Evolutionary conservation across 2,329 filamentous ascomycete genomes (phyloP), one percentile per base, ranked within the genome.

Genomic region (Phialophora macrospora): DNA sequence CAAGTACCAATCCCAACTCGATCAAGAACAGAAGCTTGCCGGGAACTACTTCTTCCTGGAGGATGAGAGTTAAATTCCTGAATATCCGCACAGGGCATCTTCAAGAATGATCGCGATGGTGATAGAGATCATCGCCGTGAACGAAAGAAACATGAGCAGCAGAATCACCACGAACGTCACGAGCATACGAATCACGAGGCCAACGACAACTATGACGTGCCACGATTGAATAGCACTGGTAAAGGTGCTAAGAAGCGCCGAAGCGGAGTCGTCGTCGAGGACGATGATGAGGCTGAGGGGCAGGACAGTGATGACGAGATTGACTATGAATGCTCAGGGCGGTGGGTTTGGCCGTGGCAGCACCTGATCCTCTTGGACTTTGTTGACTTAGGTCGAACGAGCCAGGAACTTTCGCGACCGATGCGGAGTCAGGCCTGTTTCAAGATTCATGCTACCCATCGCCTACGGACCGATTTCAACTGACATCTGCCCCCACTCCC

Each of bases 31-130:
- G 85, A 99, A 99, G 85, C 74, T 93, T 75, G 82, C 81, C 71
- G 96, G 96, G 74, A 98, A 98, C 82, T 99, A 90, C 83, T 97
- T 97, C 89, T 98, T 98, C 90, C 80, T 98, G 79, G 94, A 98
- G 79, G 93, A 97, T 75, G 85, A 88, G 77, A 85, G 82, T 81
- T 89, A 83, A 88, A 83, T 86, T 84, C 85, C 83, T 84, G 77
- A 84, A 8, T 77, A 30, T 48, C 9, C 81, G 74, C 74, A 82
- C 52, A 14, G 74, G 77, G 80, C 73, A 76, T 81, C 68, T 55
- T 71, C 41, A 60, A 68, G 55, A 38, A 70, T 62, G 41, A 68
- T 55, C 49, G 57, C 49, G 41, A 68, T 64, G 58, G 20, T 44
- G 14, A 68, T 62, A 55, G 49, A 30, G 30, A 66, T 62, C 59